A percentile compares a stretch with the other conserved stretches of the same genome.
phyloP scores from a whole-genome alignment of 2,329 filamentous ascomycete genomes.

The Pseudovirgaria hyperparasitica region DNA sequence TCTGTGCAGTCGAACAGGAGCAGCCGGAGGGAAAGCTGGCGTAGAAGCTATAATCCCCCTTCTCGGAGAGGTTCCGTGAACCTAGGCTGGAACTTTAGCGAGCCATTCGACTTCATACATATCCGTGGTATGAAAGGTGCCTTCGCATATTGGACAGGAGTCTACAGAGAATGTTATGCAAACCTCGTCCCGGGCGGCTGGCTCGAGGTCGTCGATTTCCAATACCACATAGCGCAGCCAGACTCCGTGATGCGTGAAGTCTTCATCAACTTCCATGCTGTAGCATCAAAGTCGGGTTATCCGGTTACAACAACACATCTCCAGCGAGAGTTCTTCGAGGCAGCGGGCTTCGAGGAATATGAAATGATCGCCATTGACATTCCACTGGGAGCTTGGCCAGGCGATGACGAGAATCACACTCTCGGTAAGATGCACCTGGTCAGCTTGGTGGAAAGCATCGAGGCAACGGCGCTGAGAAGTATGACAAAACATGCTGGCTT shows the following conservation, averaged over 20 bases:
- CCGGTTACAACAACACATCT: conserved; percentile 32
- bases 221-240: conserved; percentile 8
- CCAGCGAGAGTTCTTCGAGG: conserved; percentile 23
- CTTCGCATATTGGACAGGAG: conserved; percentile 32
- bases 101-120: conserved; percentile 37
- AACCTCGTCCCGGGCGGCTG: conserved; percentile 33
- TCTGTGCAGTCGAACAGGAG: too few species aligned
- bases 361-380: conserved; percentile 25
- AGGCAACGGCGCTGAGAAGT: conserved; percentile 14
- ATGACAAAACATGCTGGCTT: conserved; percentile 18
- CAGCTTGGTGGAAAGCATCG: conserved; percentile 19
- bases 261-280: background rate
- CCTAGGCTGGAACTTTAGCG: conserved; percentile 33
- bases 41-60: too few species aligned
- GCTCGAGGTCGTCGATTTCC: conserved; percentile 33
- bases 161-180: conserved; percentile 33
- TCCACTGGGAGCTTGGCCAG: conserved; percentile 20
- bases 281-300: conserved; percentile 23
- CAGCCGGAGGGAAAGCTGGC: too few species aligned
- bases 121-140: conserved; percentile 34
- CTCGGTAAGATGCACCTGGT: conserved; percentile 23
- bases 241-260: background rate
- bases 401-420: conserved; percentile 16
- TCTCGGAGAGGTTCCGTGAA: conserved; percentile 2
- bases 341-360: conserved; percentile 33